phyloP scores from a whole-genome alignment of 306 rosid genomes.

The Macrotyloma uniflorum region DNA sequence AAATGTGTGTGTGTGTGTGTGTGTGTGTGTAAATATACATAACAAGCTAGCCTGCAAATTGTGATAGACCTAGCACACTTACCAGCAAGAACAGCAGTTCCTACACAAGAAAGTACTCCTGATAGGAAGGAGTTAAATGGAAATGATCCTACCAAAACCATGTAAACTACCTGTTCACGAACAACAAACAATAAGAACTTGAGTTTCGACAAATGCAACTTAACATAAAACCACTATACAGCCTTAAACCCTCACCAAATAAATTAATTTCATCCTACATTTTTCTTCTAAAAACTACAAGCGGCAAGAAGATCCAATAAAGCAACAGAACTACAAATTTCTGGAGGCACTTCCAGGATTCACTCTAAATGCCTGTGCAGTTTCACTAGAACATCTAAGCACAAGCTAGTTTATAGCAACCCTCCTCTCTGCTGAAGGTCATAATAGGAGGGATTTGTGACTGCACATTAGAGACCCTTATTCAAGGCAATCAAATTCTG shows the following conservation, averaged over 20 bases:
- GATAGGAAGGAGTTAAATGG: constrained; percentile 96
- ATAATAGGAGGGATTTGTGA: background rate
- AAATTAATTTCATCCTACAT: background rate
- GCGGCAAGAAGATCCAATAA: background rate
- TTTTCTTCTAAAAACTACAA: background rate
- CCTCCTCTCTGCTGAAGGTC: background rate
- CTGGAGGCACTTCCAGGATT: background rate
- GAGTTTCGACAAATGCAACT: background rate
- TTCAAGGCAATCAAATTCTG: background rate
- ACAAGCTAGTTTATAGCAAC: constrained; percentile 1
- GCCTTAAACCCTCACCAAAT: background rate
- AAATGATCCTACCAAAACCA: constrained; percentile 85
- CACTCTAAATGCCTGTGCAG: background rate
- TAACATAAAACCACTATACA: background rate
- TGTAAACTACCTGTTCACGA: constrained; percentile 72
- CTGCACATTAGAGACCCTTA: background rate
- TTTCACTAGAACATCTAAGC: constrained; percentile 6
- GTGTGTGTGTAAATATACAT: background rate
- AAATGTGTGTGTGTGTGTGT: too few relatives aligned
- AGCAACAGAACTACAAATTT: background rate
- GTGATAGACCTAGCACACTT: constrained; percentile 34
- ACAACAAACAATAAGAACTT: background rate
- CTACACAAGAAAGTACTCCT: constrained; percentile 80
- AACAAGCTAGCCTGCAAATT: background rate
- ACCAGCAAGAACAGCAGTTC: constrained; percentile 98